A percentile compares a stretch with the other conserved stretches of the same genome.
phyloP scores from a whole-genome alignment of 1,139 yeast genomes.

The Suhomyces choctaworum region DNA sequence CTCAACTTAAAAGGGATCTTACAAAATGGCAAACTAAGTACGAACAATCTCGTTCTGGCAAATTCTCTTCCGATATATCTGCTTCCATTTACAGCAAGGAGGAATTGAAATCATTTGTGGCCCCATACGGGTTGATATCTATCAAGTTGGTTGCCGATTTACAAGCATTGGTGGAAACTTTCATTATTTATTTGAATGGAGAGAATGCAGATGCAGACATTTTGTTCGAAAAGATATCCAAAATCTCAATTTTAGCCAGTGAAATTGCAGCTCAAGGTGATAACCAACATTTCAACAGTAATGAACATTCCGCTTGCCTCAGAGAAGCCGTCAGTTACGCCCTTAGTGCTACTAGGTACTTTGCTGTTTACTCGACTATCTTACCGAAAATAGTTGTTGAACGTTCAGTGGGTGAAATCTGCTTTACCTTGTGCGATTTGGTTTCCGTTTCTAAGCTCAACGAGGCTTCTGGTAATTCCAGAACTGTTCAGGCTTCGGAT shows the following conservation, averaged over 20 bases:
- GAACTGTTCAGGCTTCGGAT: constrained; percentile 10
- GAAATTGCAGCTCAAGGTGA: constrained; percentile 50
- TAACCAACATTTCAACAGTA: constrained; percentile 32
- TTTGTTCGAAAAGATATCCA: constrained; percentile 57
- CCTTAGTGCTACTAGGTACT: constrained; percentile 78
- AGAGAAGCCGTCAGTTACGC: constrained; percentile 75
- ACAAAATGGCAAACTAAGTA: constrained; percentile 49
- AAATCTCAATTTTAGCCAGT: constrained; percentile 51
- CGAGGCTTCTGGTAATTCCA: constrained; percentile 20
- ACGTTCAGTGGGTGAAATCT: constrained; percentile 75
- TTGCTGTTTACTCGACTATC: constrained; percentile 59
- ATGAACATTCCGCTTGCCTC: constrained; percentile 43
- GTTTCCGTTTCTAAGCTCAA: constrained; percentile 55
- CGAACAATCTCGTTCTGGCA: constrained; percentile 40
- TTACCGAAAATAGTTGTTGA: constrained; percentile 75
- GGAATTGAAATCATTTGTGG: constrained; percentile 32
- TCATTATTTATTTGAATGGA: constrained; percentile 38
- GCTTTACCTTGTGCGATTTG: constrained; percentile 72
- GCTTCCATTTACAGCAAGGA: constrained; percentile 24
- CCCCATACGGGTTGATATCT: constrained; percentile 48
- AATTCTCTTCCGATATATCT: constrained; percentile 26
- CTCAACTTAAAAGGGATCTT: constrained; percentile 33
- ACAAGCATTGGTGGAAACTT: constrained; percentile 49
- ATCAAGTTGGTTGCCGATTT: constrained; percentile 45
- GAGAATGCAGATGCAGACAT: constrained; percentile 37